Evolutionary conservation across 2,329 filamentous ascomycete species (phyloP), one percentile per base, ranked within the genome.

Genomic region (Pseudophaeomoniella oleicola): DNA sequence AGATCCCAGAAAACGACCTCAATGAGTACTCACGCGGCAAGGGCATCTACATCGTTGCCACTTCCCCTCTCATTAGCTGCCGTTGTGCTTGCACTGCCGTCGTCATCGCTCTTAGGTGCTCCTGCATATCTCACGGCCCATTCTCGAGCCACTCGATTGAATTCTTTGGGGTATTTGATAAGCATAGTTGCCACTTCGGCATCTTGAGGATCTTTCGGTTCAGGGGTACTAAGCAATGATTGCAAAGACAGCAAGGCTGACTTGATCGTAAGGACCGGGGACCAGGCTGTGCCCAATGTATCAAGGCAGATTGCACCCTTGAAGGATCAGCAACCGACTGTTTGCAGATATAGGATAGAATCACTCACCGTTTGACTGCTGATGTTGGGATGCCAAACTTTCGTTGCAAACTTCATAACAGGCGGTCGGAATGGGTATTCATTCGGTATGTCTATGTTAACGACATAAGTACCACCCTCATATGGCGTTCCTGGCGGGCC

Each of bases 261-360:
- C 63, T 94, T 96, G 58, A 98, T 88, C 11, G 88, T 98, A 42
- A 94, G 72, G 16, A 98, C 87, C 0, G 90, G 90, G 4, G 88
- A 94, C 90, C 90, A 98, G 48, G 82, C 85, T 10, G 73, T 73
- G 6, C 81, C 79, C 12, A 98, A 72, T 0, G 87, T 96, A 55
- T 98, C 90, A 37, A 98, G 76, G 53, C 90, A 98, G 56, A 98
- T 98, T 16, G 87, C 88, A 38, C 90, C 90, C 85, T 96, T n/a
- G 43, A 9, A 36, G 39, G 30, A 32, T 15, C 22, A 27, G 22
- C 16, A n/a, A n/a, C n/a, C n/a, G n/a, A n/a, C n/a, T n/a, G n/a
- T n/a, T n/a, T n/a, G n/a, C n/a, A n/a, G n/a, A n/a, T n/a, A n/a
- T 22, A 19, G 30, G 16, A 29, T n/a, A 12, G 29, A 39, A 39